Percentiles rank a stretch among this genome's conserved stretches.
Conservation (phyloP, 148 eudicot genomes). For the Fallopia convolvulus region DNA sequence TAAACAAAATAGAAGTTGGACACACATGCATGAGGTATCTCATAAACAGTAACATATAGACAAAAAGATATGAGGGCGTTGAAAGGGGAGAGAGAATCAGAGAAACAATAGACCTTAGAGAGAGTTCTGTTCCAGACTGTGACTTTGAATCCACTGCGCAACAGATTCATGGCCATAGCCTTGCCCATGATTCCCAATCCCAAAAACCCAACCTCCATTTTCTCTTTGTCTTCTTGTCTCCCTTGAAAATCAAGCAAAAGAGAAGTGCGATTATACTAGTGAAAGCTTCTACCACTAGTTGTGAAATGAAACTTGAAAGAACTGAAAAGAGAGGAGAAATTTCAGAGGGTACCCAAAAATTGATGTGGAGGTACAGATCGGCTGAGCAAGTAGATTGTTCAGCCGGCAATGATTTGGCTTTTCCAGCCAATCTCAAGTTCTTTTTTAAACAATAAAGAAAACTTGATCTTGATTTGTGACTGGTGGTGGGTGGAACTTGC, state of each 20-base stretch:
- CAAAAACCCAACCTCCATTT: conserved; percentile 81
- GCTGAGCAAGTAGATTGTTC: not conserved
- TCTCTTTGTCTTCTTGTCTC: conserved; percentile 11
- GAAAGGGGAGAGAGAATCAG: not conserved
- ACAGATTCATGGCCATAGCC: conserved; percentile 87
- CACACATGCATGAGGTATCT: not conserved
- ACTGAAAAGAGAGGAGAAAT: not conserved
- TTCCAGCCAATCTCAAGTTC: not conserved
- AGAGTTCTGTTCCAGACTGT: conserved; percentile 95
- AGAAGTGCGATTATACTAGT: not conserved
- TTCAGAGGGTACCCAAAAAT: not conserved
- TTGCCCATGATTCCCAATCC: conserved; percentile 96
- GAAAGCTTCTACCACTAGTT: not conserved
- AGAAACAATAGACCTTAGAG: conserved; percentile 48
- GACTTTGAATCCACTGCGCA: conserved; percentile 67
- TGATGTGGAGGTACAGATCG: conserved; percentile 1
- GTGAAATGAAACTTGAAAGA: not conserved
- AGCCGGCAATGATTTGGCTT: not conserved
- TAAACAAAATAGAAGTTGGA: not conserved
- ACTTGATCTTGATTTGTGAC: not conserved
- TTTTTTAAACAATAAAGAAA: not conserved
- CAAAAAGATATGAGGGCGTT: not conserved
- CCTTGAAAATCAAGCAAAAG: not conserved
- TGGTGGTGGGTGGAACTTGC: conserved; percentile 5
- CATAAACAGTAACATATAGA: not conserved